Base-by-base conservation (phyloP, 352 stramenopile genomes). In the Lagenidium sp. region DNA sequence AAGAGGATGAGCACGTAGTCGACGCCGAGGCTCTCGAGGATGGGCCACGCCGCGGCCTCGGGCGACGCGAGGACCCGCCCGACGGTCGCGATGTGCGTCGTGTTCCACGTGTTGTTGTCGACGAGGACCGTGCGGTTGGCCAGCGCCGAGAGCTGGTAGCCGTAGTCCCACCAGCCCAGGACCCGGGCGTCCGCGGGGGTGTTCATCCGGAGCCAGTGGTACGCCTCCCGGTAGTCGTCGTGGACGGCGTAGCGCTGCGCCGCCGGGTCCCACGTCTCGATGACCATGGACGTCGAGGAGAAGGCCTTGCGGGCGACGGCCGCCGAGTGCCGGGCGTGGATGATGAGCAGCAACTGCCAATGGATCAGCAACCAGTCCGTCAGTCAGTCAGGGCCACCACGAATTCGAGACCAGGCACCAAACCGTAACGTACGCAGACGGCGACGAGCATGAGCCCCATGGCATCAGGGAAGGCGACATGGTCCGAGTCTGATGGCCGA, bases 91-190 rank as follows among this genome's bases (percentile, higher is more conserved):
- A 98, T 98, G 60, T 98, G 93, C 26, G 89, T 97, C 58, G 97
- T 96, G 62, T 98, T 98, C 93, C 93, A 98, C 40, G 93, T 98
- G 52, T 98, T 98, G 66, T 97, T 97, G 66, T 98, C 93, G 2
- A 97, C 93, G 32, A 91, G 56, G 20, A 91, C 74, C 0, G 78
- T 94, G 34, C 81, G 81, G 46, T 94, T 94, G 8, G 81, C 76
- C 11, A 91, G 52, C 6, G 69, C 76, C 10, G 81, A 82, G 24
- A 94, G 67, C 42, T 94, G 81, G 50, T 94, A 94, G 11, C 81
- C 81, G 36, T 94, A 94, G 52, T 94, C 78, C 81, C 81, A 94
- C 81, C 81, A 94, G 39, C 67, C 72, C 11, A 94, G 51, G 21
- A 94, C 68, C 48, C 75, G 84, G 0, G 78, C 77, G 35, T 90